Conservation (phyloP, 371 early-diverging fungal genomes). For the Nematocida displodere region DNA sequence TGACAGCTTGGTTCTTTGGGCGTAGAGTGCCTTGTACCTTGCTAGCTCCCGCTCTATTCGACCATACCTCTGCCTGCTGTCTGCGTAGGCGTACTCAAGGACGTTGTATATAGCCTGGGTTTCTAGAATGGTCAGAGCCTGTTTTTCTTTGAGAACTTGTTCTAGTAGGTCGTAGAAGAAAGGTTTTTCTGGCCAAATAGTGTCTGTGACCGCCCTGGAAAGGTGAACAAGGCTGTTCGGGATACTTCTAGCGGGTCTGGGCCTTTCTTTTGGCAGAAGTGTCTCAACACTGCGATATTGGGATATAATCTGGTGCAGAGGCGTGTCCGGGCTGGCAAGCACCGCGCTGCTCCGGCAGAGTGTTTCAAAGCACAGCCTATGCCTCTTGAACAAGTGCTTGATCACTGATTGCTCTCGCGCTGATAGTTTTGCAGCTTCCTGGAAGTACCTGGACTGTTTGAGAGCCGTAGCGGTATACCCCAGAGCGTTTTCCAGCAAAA, state of each 20-base stretch:
- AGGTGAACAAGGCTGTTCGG: background rate
- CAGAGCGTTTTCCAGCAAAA: no score
- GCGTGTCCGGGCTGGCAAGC: background rate
- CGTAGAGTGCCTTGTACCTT: background rate
- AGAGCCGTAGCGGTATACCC: background rate
- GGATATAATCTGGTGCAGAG: background rate
- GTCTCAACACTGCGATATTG: background rate
- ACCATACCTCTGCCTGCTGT: background rate
- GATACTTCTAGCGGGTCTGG: no score
- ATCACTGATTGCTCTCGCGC: background rate
- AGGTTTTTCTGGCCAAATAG: slow-evolving; percentile 39
- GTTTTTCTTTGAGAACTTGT: background rate
- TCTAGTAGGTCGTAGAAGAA: slow-evolving; percentile 8
- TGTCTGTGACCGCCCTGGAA: background rate
- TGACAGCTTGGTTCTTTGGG: background rate
- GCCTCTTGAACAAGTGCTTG: background rate
- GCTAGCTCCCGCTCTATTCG: no score
- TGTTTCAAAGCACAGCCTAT: background rate
- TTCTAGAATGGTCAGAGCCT: slow-evolving; percentile 2
- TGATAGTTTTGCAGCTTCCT: background rate
- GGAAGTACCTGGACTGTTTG: background rate
- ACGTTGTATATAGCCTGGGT: background rate
- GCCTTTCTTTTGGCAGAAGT: background rate
- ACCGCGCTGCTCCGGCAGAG: background rate
- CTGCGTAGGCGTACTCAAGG: slow-evolving; percentile 30